Evolutionary conservation across 2,329 filamentous ascomycete species (phyloP).

Genomic region (Monilinia polystroma): DNA sequence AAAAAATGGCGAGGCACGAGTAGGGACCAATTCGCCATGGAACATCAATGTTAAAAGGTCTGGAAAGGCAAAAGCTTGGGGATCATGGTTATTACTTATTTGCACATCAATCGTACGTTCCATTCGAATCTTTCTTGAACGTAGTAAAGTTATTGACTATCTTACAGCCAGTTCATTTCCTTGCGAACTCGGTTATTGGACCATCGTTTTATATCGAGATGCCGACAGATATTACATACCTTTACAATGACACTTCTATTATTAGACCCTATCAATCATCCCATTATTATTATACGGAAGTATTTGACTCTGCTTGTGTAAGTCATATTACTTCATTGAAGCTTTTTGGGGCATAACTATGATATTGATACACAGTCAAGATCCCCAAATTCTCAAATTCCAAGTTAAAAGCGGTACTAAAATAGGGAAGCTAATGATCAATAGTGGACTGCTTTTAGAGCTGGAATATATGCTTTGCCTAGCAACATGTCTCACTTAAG

Average conservation of each 20-base stretch:
- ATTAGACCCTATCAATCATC: neutral
- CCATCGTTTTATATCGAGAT: conserved; percentile 30
- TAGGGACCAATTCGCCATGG: conserved; percentile 31
- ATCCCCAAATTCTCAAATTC: neutral
- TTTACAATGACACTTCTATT: neutral
- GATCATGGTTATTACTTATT: conserved; percentile 30
- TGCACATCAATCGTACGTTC: conserved; percentile 29
- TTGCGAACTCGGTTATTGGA: conserved; percentile 32
- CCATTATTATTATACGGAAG: too few relatives aligned
- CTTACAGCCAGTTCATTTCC: conserved; percentile 30
- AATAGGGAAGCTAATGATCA: neutral
- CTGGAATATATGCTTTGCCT: conserved; percentile 25
- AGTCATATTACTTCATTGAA: neutral
- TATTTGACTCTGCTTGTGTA: conserved; percentile 22
- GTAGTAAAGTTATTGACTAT: neutral
- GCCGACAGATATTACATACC: conserved; percentile 22
- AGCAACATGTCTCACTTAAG: conserved; percentile 11
- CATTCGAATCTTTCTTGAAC: neutral
- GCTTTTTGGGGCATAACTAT: neutral
- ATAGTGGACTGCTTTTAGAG: conserved; percentile 30
- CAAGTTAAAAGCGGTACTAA: neutral
- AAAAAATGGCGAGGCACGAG: conserved; percentile 29
- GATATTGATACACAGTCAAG: neutral
- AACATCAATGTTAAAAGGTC: conserved; percentile 30
- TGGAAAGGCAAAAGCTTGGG: conserved; percentile 29